Conservation (phyloP, 768 basidiomycete species). For the Leccinellum albellum region DNA sequence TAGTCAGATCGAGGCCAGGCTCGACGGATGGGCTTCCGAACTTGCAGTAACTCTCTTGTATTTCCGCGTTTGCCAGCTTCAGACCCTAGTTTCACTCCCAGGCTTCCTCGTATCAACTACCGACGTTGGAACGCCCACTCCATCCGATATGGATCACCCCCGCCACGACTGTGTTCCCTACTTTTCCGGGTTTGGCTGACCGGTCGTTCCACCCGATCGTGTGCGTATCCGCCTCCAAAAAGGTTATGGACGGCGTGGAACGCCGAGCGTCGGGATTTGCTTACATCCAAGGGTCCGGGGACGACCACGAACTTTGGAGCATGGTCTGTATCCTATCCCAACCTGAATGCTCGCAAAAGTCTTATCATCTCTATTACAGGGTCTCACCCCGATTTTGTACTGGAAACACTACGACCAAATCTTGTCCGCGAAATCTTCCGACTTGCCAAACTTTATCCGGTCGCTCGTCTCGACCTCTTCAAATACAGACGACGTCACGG, state of each 20-base stretch:
- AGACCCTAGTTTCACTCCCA: conserved; percentile 23
- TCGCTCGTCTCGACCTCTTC: conserved; percentile 9
- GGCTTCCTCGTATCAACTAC: conserved; percentile 71
- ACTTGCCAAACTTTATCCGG: conserved; percentile 40
- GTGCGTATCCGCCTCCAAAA: conserved; percentile 83
- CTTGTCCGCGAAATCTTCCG: conserved; percentile 42
- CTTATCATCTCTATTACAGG: conserved; percentile 38
- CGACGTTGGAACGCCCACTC: conserved; percentile 58
- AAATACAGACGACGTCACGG: neutral
- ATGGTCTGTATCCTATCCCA: conserved; percentile 43
- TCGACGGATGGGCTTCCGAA: conserved; percentile 67
- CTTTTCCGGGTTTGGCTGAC: conserved; percentile 21
- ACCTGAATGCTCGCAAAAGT: neutral
- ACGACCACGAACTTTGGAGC: conserved; percentile 91
- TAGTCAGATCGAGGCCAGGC: conserved; percentile 60
- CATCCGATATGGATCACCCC: conserved; percentile 90
- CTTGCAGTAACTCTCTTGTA: conserved; percentile 48
- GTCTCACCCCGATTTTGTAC: conserved; percentile 69
- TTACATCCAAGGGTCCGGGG: conserved; percentile 92
- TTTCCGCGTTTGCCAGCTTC: neutral
- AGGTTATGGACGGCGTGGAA: conserved; percentile 56
- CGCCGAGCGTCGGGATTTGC: conserved; percentile 66
- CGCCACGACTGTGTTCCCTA: conserved; percentile 50
- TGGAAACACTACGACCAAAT: conserved; percentile 57
- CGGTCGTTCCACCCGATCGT: conserved; percentile 63